Evolutionary conservation across 2,329 filamentous ascomycete species (phyloP), one percentile per base, ranked within the genome.

Genomic region (Verticillium nubilum): DNA sequence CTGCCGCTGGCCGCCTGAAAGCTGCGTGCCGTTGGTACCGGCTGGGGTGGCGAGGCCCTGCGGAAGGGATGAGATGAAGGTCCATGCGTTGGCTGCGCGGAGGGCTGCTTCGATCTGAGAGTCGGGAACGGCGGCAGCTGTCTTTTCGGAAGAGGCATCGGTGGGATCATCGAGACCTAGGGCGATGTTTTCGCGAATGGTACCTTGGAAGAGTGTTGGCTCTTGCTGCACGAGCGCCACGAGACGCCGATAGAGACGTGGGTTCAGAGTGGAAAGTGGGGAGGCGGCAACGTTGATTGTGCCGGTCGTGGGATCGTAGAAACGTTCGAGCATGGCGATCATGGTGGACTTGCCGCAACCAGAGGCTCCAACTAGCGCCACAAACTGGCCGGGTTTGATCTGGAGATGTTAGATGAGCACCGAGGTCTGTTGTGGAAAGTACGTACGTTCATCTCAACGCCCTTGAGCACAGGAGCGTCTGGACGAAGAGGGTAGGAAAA

Each of bases 1-100:
- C 69, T 92, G 89, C 7, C 88, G 78, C 69, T 92, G 88, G 1
- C 89, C 89, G 26, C 89, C 89, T 1, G 86, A 90, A 1, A 92
- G 75, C 60, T 88, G 86, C 19, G 87, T 82, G 0, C 88, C 88
- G 55, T 84, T 82, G 64, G 87, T 83, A 1, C 89, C 88, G 25
- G 89, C 87, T 1, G 79, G 74, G 0, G 88, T 89, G 1, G 79
- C 74, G 58, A 90, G 86, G 0, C 85, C 85, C 33, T 72, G 70
- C 4, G 70, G 70, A 0, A 72, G 64, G 6, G 70, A 72, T 0
- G 67, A 67, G 12, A 74, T 62, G 60, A 83, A 83, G 47, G 79
- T 78, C 64, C 76, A 75, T 1, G 78, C 78, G 69, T 80, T 81
- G 31, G 80, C 78, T 59, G 79, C 75, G 17, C 72, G 69, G 60